These are phyloP conservation scores for Yamadazyma atlantica DNA, from an alignment of 1,139 yeast species.

Conservation along the genomic window DNA sequence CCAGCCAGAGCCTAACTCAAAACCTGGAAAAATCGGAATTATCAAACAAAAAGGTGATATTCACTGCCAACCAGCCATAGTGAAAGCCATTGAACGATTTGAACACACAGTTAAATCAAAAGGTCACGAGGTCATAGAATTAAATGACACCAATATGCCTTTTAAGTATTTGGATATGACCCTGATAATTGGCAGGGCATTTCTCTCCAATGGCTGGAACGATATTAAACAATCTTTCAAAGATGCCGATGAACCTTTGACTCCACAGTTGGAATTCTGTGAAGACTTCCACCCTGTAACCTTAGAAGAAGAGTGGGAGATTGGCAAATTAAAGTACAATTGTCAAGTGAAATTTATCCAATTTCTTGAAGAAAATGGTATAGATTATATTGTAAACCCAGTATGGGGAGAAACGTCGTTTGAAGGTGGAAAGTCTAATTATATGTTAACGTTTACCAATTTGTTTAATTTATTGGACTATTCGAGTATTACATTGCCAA, in stretches of 20 bases:
- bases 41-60: conserved; percentile 4
- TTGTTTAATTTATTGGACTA: conserved; percentile 59
- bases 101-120: neutral
- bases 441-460: conserved; percentile 67
- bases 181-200: conserved; percentile 44
- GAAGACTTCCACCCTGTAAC: conserved; percentile 46
- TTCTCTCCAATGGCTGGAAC: conserved; percentile 55
- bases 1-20: too few species aligned
- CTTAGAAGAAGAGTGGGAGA: conserved; percentile 42
- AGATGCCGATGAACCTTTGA: conserved; percentile 54
- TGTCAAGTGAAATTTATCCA: conserved; percentile 50
- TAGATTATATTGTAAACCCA: conserved; percentile 66
- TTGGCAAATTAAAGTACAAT: conserved; percentile 44
- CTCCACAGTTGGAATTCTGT: conserved; percentile 32
- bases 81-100: conserved; percentile 5
- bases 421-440: conserved; percentile 46
- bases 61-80: conserved; percentile 9
- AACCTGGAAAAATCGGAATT: conserved; percentile 10
- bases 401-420: conserved; percentile 66
- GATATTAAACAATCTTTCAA: conserved; percentile 33
- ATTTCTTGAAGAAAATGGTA: conserved; percentile 46
- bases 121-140: conserved; percentile 19
- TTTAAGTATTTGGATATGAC: conserved; percentile 47
- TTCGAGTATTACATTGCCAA: conserved; percentile 51
- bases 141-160: conserved; percentile 33